A percentile compares a stretch with the other conserved stretches of the same genome.
Evolutionary conservation across 2,329 filamentous ascomycete genomes (phyloP).

Genomic region (Parafenestella ontariensis): DNA sequence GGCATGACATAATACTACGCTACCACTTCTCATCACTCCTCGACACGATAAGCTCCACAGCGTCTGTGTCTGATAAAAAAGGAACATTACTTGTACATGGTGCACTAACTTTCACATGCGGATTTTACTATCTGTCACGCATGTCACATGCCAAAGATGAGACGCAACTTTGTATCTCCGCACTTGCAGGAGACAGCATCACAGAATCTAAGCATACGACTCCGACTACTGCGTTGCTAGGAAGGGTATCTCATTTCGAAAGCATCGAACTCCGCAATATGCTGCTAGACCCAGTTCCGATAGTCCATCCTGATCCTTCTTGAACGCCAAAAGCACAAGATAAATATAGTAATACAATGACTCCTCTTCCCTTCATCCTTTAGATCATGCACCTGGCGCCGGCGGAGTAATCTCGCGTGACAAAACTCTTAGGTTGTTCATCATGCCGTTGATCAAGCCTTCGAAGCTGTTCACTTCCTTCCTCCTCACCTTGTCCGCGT

Average conservation of each 20-base stretch:
- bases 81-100: too few species aligned
- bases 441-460: slow-evolving; percentile 73
- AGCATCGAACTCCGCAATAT: slow-evolving; percentile 32
- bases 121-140: neutral
- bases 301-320: slow-evolving; percentile 1
- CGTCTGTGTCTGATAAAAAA: neutral
- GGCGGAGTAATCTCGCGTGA: slow-evolving; percentile 44
- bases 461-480: slow-evolving; percentile 59
- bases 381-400: slow-evolving; percentile 7
- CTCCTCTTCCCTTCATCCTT: slow-evolving; percentile 6
- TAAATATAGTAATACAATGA: slow-evolving; percentile 9
- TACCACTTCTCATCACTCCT: slow-evolving; percentile 9
- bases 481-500: slow-evolving; percentile 65
- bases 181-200: neutral
- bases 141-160: neutral
- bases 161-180: too few species aligned
- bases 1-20: slow-evolving; percentile 25
- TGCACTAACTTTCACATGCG: neutral
- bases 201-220: neutral
- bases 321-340: slow-evolving; percentile 9
- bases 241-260: slow-evolving; percentile 43
- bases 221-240: slow-evolving; percentile 1
- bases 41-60: slow-evolving; percentile 13
- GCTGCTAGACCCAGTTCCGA: slow-evolving; percentile 10
- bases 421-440: slow-evolving; percentile 66